Conservation (phyloP, 331 rosid species). For the Quercus phellos region DNA sequence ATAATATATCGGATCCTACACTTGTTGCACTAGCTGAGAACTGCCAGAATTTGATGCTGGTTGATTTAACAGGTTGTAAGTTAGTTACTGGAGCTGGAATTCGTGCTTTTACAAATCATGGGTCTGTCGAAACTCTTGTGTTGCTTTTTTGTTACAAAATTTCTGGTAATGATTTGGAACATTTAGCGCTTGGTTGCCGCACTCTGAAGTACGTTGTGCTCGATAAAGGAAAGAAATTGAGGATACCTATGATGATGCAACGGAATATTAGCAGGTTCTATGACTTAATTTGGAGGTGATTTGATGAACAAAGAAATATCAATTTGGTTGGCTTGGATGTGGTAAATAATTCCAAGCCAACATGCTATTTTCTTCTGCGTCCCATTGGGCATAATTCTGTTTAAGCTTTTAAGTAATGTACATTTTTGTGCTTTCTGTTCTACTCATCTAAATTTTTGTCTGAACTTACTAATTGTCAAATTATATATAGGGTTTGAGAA, state of each 20-base stretch:
- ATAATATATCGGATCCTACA: conserved; percentile 19
- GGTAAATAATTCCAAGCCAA: background rate
- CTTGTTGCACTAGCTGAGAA: conserved; percentile 17
- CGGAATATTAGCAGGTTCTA: conserved; percentile 5
- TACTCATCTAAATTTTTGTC: background rate
- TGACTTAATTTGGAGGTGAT: conserved; percentile 17
- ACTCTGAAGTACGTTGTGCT: conserved; percentile 13
- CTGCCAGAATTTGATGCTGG: conserved; percentile 2
- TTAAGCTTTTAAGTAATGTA: background rate
- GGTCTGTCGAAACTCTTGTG: conserved; percentile 12
- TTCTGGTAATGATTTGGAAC: conserved; percentile 12
- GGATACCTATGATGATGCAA: conserved; percentile 6
- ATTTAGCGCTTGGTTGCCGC: conserved; percentile 4
- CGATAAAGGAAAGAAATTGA: conserved; percentile 11
- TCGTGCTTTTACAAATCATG: conserved; percentile 20
- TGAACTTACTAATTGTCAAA: background rate
- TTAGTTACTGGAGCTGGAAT: conserved; percentile 20
- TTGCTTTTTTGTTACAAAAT: conserved; percentile 10
- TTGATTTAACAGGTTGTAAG: conserved; percentile 27
- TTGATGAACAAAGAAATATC: background rate
- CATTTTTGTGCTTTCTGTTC: background rate
- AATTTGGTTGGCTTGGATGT: background rate
- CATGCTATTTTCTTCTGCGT: background rate
- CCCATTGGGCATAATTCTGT: background rate
- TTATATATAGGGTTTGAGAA: too few relatives aligned